These are phyloP conservation scores for Westerdykella sp. DNA, from an alignment of 2,329 filamentous ascomycete species.

Conservation along the genomic window DNA sequence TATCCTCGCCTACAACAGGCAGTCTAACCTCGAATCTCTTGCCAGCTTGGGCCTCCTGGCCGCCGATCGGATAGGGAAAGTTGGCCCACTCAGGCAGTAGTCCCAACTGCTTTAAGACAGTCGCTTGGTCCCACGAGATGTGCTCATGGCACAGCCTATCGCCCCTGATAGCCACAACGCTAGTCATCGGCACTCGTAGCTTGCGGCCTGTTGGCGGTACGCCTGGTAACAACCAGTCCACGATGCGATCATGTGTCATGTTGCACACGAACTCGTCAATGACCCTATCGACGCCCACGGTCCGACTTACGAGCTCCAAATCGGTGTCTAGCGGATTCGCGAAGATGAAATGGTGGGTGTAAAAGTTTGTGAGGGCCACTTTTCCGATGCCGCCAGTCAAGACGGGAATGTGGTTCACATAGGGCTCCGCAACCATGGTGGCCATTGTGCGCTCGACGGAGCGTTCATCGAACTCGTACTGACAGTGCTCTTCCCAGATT, in stretches of 20 bases:
- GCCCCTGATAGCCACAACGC: conserved; percentile 61
- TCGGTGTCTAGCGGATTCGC: conserved; percentile 62
- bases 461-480: conserved; percentile 62
- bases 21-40: too few relatives aligned
- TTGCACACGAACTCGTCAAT: conserved; percentile 35
- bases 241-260: conserved; percentile 26
- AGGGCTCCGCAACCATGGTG: conserved; percentile 75
- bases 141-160: conserved; percentile 65
- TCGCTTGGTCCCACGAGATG: conserved; percentile 64
- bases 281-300: conserved; percentile 64
- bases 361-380: conserved; percentile 58
- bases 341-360: conserved; percentile 68
- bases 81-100: conserved; percentile 59
- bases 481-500: conserved; percentile 74
- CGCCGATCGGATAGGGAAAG: conserved; percentile 37
- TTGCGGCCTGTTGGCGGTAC: conserved; percentile 25
- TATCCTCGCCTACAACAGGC: too few relatives aligned
- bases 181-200: conserved; percentile 57
- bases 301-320: conserved; percentile 65
- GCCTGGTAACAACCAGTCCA: conserved; percentile 34
- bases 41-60: too few relatives aligned
- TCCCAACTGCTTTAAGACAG: conserved; percentile 55
- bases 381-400: conserved; percentile 64
- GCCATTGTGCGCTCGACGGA: conserved; percentile 68
- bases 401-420: conserved; percentile 72